Conservation (phyloP, 768 basidiomycete species). For the Sporobolomyces phaffii region DNA sequence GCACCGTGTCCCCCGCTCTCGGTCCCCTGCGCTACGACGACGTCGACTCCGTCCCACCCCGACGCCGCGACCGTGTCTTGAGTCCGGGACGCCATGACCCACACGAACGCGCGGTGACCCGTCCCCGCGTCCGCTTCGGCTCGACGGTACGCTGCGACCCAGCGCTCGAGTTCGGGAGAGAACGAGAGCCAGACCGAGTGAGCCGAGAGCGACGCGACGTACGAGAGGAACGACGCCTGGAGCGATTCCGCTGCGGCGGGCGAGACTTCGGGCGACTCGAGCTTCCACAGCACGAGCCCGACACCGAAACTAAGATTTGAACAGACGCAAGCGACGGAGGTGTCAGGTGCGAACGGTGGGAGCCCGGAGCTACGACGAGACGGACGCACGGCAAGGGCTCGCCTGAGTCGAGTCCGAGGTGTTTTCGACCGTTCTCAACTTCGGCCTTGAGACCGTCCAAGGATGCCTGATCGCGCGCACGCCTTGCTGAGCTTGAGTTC, state of each 20-base stretch:
- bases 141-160: conserved; percentile 54
- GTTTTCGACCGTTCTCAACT: not conserved
- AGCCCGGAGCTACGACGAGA: not conserved
- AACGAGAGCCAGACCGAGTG: conserved; percentile 71
- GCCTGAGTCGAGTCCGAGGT: not conserved
- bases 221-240: not conserved
- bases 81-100: conserved; percentile 61
- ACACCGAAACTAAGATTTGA: conserved; percentile 10
- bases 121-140: not conserved
- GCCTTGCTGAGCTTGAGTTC: not conserved
- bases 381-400: conserved; percentile 9
- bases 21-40: conserved; percentile 70
- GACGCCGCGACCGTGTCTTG: conserved; percentile 58
- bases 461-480: not conserved
- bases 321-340: not conserved
- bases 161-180: conserved; percentile 56
- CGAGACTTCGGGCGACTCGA: conserved; percentile 3
- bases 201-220: conserved; percentile 45
- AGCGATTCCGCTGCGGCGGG: not conserved
- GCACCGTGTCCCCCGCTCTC: conserved; percentile 75
- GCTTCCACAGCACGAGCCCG: conserved; percentile 10
- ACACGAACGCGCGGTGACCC: conserved; percentile 49
- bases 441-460: conserved; percentile 3
- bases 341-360: too few relatives aligned
- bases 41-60: conserved; percentile 63